Percentiles rank a stretch among this genome's conserved stretches.
phyloP scores from a whole-genome alignment of 2,329 filamentous ascomycete genomes.

The Cladosporium sp. region DNA sequence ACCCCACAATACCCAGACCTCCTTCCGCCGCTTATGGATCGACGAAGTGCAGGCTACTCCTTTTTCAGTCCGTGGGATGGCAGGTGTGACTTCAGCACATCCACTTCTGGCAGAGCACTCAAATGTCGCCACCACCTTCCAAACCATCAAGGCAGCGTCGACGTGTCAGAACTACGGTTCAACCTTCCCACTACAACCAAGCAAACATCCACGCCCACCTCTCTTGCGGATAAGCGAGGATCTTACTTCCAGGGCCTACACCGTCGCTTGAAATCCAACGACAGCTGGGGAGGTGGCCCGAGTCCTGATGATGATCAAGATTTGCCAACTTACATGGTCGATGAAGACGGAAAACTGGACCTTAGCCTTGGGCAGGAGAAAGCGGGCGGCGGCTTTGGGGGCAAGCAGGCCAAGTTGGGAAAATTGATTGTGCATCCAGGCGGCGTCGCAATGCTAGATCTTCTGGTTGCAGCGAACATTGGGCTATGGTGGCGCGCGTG shows the following conservation, averaged over 20 bases:
- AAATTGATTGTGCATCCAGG: slow-evolving; percentile 88
- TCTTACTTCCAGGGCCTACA: slow-evolving; percentile 11
- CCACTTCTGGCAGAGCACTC: slow-evolving; percentile 60
- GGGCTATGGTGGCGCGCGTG: slow-evolving; percentile 91
- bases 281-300: slow-evolving; percentile 10
- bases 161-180: slow-evolving; percentile 82
- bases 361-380: slow-evolving; percentile 74
- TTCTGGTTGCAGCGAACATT: slow-evolving; percentile 86
- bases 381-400: slow-evolving; percentile 80
- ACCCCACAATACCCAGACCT: slow-evolving; percentile 25
- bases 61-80: slow-evolving; percentile 86
- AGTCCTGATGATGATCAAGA: slow-evolving; percentile 10
- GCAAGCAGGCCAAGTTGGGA: slow-evolving; percentile 84
- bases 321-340: slow-evolving; percentile 19
- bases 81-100: slow-evolving; percentile 78
- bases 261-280: slow-evolving; percentile 5
- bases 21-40: slow-evolving; percentile 27
- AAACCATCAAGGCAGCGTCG: slow-evolving; percentile 34
- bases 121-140: slow-evolving; percentile 29
- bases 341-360: slow-evolving; percentile 54
- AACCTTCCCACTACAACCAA: slow-evolving; percentile 64
- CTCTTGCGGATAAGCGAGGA: slow-evolving; percentile 27
- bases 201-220: slow-evolving; percentile 21
- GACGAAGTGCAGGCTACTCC: slow-evolving; percentile 61
- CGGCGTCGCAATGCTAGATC: slow-evolving; percentile 90